Percentiles rank a stretch among this genome's conserved stretches.
Conservation (phyloP, 2,329 filamentous ascomycete genomes). For the Botryotinia calthae region DNA sequence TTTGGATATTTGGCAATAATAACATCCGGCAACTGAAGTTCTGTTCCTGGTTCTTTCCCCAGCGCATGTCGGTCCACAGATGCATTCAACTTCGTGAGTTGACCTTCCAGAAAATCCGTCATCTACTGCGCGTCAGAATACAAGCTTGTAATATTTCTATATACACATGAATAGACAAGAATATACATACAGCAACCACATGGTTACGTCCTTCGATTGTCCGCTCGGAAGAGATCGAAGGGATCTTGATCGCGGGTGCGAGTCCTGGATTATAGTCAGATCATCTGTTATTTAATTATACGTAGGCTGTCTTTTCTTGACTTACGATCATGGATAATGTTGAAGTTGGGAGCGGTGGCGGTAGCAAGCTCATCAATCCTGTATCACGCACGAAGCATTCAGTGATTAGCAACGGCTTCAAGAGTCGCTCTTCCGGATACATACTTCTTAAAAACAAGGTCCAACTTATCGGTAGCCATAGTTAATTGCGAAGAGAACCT, state of each 20-base stretch:
- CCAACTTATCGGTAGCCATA: not conserved
- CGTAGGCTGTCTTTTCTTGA: not conserved
- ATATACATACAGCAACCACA: not conserved
- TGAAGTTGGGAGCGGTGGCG: not conserved
- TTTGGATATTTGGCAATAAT: constrained; percentile 6
- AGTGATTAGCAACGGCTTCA: too few species aligned
- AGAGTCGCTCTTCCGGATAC: not conserved
- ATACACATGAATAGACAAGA: too few species aligned
- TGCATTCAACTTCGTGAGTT: not conserved
- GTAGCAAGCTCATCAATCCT: constrained; percentile 3
- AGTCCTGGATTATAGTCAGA: not conserved
- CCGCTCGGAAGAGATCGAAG: not conserved
- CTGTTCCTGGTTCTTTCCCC: not conserved
- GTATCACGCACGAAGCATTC: not conserved
- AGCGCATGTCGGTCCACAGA: not conserved
- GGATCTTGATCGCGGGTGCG: not conserved
- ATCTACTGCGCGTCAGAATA: not conserved
- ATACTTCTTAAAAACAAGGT: not conserved
- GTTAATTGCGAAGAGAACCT: not conserved
- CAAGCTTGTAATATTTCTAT: not conserved
- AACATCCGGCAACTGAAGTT: not conserved
- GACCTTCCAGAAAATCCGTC: not conserved
- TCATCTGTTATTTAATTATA: too few species aligned
- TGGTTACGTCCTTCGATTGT: not conserved
- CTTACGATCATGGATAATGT: constrained; percentile 1